Conservation (phyloP, 345 rosid genomes). For the Pistacia vera region DNA sequence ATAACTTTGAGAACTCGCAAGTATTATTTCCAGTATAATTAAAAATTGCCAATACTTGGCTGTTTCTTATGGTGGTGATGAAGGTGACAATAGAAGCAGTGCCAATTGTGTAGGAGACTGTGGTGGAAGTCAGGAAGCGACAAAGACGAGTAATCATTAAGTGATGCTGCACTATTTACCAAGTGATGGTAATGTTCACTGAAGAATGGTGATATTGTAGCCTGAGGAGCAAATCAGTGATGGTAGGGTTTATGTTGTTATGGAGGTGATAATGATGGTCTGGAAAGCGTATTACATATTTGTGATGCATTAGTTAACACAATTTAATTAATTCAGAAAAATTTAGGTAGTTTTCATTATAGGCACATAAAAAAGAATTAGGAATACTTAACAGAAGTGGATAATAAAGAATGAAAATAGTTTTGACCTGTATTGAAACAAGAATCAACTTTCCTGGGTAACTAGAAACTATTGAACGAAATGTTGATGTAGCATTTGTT, state of each 20-base stretch:
- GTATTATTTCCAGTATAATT: not conserved
- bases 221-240: not conserved
- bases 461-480: constrained; percentile 53
- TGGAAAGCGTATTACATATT: not conserved
- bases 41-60: not conserved
- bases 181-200: not conserved
- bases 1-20: not conserved
- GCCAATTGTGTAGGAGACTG: not conserved
- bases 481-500: constrained; percentile 67
- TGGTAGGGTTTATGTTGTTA: not conserved
- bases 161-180: not conserved
- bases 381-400: not conserved
- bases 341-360: not conserved
- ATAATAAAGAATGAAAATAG: not conserved
- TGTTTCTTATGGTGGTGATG: not conserved
- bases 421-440: constrained; percentile 60
- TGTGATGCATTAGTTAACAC: not conserved
- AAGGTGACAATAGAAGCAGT: not conserved
- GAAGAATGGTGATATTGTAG: not conserved
- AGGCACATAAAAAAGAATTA: not conserved
- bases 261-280: not conserved
- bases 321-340: not conserved
- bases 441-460: constrained; percentile 61
- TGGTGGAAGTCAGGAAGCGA: not conserved
- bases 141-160: not conserved